A percentile compares a stretch with the other conserved stretches of the same genome.
Evolutionary conservation across 2,329 filamentous ascomycete genomes (phyloP).

Genomic region (Colletotrichum orchidophilum): DNA sequence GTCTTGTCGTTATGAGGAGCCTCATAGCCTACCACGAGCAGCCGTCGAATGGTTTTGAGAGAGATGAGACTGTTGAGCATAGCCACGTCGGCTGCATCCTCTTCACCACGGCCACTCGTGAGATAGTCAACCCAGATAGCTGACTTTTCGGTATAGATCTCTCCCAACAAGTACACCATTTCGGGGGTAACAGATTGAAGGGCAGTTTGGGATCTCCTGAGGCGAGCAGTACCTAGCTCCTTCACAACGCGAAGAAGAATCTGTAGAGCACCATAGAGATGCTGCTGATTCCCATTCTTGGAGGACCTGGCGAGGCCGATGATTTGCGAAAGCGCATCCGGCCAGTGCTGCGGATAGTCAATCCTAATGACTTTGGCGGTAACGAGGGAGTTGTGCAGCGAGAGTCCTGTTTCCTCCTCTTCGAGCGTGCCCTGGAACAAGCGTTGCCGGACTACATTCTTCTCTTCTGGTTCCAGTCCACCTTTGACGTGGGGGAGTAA

Average conservation of each 20-base stretch:
- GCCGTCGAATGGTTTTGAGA: slow-evolving; percentile 81
- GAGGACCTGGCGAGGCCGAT: slow-evolving; percentile 71
- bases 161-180: slow-evolving; percentile 80
- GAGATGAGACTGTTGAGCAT: slow-evolving; percentile 82
- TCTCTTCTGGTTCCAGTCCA: slow-evolving; percentile 79
- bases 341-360: slow-evolving; percentile 91
- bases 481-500: slow-evolving; percentile 65
- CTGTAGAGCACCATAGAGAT: slow-evolving; percentile 77
- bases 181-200: slow-evolving; percentile 84
- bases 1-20: slow-evolving; percentile 81
- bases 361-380: slow-evolving; percentile 88
- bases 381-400: slow-evolving; percentile 87
- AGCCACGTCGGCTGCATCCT: slow-evolving; percentile 66
- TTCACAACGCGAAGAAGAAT: slow-evolving; percentile 89
- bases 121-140: slow-evolving; percentile 73
- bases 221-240: slow-evolving; percentile 82
- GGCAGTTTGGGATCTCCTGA: slow-evolving; percentile 78
- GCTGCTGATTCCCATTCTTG: slow-evolving; percentile 66
- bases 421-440: slow-evolving; percentile 80
- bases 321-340: slow-evolving; percentile 67
- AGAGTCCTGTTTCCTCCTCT: slow-evolving; percentile 79
- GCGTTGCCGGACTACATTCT: slow-evolving; percentile 76
- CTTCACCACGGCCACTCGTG: slow-evolving; percentile 64
- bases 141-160: slow-evolving; percentile 81
- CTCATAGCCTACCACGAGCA: slow-evolving; percentile 85